Percentiles rank a stretch among this genome's conserved stretches.
phyloP scores from a whole-genome alignment of 116 monocot species.

The Phalaenopsis hybrid region DNA sequence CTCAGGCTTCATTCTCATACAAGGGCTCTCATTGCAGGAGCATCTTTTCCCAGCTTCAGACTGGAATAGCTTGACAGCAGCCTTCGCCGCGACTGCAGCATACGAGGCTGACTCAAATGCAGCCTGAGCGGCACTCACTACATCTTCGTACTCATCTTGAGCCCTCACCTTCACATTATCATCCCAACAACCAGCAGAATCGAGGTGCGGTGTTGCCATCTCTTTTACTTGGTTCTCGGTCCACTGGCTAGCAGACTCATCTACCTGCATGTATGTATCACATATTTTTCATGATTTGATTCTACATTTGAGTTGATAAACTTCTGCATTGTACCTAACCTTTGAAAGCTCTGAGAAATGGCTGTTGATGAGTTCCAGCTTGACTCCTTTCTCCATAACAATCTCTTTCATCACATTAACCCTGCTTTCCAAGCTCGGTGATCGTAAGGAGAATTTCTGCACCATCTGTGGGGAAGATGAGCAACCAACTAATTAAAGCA shows the following conservation, averaged over 20 bases:
- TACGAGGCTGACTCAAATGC: conserved; percentile 51
- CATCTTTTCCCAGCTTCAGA: conserved; percentile 7
- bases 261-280: conserved; percentile 6
- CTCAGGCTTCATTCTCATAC: no score
- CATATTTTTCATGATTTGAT: not conserved
- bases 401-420: conserved; percentile 51
- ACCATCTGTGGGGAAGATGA: conserved; percentile 37
- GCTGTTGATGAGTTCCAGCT: conserved; percentile 23
- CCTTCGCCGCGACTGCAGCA: conserved; percentile 64
- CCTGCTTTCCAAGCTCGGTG: conserved; percentile 48
- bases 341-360: conserved; percentile 1
- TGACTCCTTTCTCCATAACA: conserved; percentile 53
- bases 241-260: not conserved
- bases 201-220: not conserved
- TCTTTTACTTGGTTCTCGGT: conserved; percentile 3
- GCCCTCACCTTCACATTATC: not conserved
- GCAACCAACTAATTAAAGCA: no score
- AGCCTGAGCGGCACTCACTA: conserved; percentile 42
- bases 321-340: conserved; percentile 7
- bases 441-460: conserved; percentile 53
- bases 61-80: conserved; percentile 46
- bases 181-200: not conserved
- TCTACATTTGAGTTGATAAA: not conserved
- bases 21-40: not conserved
- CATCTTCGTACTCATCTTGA: conserved; percentile 37